A percentile compares a stretch with the other conserved stretches of the same genome.
Evolutionary conservation across 1,284 basidiomycete genomes (phyloP).

Genomic region (Vanrija sp.): DNA sequence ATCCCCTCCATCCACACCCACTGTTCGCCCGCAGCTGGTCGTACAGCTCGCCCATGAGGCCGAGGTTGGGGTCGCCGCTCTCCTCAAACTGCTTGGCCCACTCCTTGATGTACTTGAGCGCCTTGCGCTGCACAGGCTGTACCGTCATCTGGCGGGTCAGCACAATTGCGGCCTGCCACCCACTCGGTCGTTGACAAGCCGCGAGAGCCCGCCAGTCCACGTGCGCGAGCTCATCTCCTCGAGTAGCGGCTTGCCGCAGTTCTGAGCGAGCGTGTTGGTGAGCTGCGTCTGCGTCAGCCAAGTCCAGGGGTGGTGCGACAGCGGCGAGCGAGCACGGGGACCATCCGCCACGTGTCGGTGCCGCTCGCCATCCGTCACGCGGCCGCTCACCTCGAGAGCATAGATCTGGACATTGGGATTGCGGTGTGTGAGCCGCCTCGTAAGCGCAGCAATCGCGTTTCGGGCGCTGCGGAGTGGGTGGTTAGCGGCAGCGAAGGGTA

Average conservation of each 20-base stretch:
- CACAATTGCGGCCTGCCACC: constrained; percentile 30
- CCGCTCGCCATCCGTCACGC: constrained; percentile 14
- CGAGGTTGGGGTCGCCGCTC: constrained; percentile 64
- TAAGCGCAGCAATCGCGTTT: constrained; percentile 74
- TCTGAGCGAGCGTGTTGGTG: constrained; percentile 83
- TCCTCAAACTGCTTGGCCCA: constrained; percentile 83
- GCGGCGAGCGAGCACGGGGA: too few relatives aligned
- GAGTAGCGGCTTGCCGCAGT: constrained; percentile 75
- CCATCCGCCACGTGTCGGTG: too few relatives aligned
- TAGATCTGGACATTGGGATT: constrained; percentile 97
- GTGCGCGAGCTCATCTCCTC: constrained; percentile 83
- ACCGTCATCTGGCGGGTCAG: constrained; percentile 67
- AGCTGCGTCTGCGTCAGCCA: constrained; percentile 51
- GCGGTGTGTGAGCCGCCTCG: constrained; percentile 88
- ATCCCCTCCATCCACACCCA: constrained; percentile 45
- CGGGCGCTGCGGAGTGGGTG: constrained; percentile 61
- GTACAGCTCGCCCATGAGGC: constrained; percentile 88
- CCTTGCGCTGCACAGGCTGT: constrained; percentile 76
- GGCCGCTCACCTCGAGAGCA: constrained; percentile 58
- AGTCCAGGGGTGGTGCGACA: not conserved
- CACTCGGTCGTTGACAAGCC: constrained; percentile 82
- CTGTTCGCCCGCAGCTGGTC: constrained; percentile 77
- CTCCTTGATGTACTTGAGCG: constrained; percentile 67
- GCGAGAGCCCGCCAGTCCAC: constrained; percentile 84
- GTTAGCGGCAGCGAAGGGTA: too few relatives aligned